phyloP scores from a whole-genome alignment of 805 yeast genomes.

The Ogataea pini region DNA sequence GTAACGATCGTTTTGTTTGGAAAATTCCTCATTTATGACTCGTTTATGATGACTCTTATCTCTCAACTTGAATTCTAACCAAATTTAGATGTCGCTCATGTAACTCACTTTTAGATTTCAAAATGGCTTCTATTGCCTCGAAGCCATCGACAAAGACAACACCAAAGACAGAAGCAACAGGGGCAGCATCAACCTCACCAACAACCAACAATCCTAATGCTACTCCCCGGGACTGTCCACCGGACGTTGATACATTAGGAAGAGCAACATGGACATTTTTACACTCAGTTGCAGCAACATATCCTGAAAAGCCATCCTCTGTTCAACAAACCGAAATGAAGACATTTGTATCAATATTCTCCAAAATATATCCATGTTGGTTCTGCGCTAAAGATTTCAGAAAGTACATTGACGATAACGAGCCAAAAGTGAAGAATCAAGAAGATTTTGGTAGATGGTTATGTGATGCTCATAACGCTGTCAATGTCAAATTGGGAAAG shows the following conservation, averaged over 20 bases:
- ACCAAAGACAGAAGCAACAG: conserved; percentile 13
- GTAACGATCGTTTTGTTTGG: too few species aligned
- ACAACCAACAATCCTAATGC: conserved; percentile 19
- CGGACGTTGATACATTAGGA: conserved; percentile 82
- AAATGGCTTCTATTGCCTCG: conserved; percentile 47
- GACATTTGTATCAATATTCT: conserved; percentile 67
- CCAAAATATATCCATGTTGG: conserved; percentile 90
- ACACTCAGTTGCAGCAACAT: conserved; percentile 87
- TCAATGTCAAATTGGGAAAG: conserved; percentile 85
- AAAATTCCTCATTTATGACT: too few species aligned
- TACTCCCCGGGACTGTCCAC: conserved; percentile 61
- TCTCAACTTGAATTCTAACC: not conserved
- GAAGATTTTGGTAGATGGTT: conserved; percentile 88
- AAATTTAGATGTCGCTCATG: conserved; percentile 72
- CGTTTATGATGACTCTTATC: too few species aligned
- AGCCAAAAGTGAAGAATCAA: conserved; percentile 61
- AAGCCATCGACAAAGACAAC: conserved; percentile 14
- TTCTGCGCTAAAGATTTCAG: conserved; percentile 87
- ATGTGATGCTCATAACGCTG: conserved; percentile 93
- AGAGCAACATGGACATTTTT: conserved; percentile 89
- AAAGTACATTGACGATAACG: conserved; percentile 51
- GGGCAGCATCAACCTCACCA: conserved; percentile 23
- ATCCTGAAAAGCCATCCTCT: conserved; percentile 67
- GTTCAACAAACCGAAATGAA: conserved; percentile 70
- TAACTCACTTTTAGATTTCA: conserved; percentile 78